Base-by-base conservation (phyloP, 1,139 yeast species). In the Kodamaea ohmeri region DNA sequence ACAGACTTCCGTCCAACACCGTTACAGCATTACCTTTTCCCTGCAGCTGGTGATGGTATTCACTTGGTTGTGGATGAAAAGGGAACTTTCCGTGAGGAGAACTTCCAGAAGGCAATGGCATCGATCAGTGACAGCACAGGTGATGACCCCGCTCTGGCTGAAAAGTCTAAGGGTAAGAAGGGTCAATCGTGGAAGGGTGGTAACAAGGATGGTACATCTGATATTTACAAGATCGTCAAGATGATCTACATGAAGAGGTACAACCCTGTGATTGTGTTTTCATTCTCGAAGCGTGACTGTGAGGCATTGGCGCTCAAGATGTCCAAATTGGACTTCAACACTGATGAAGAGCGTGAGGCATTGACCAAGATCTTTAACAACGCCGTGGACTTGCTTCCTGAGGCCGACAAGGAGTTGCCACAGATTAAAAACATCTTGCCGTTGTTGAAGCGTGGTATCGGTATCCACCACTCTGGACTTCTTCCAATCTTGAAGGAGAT, bases 1-100 rank as follows among this genome's bases (percentile, higher is more conserved):
- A 94, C 99, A 1, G 96, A 94, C 65, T 94, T 90, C 74, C 81
- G 99, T 61, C 99, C 99, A 18, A 94, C 98, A 8, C 99, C 99
- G 2, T 72, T 94, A 48, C 98, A 94, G 61, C 98, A 92, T 66
- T 94, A 92, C 55, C 70, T 92, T 43, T 94, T 92, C 69, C 98
- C 98, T 15, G 95, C 96, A 19, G 95, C 90, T 38, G 97, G 98
- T 40, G 95, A 87, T 58, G 99, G 98, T 41, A 94, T 94, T 43
- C 96, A 92, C 61, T 73, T 94, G 50, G 98, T 94, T 14, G 97
- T 94, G 30, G 99, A 94, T 57, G 99, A 94, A 65, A 90, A 92
- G 67, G 90, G 97, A 28, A 79, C 85, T 7, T 94, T 94, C 61
- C 78, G 98, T 54, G 98, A 94, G 62, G 98, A 92, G 53, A 92